These are phyloP conservation scores for Xanthoceras sorbifolium DNA, from an alignment of 345 rosid species.

Conservation along the genomic window DNA sequence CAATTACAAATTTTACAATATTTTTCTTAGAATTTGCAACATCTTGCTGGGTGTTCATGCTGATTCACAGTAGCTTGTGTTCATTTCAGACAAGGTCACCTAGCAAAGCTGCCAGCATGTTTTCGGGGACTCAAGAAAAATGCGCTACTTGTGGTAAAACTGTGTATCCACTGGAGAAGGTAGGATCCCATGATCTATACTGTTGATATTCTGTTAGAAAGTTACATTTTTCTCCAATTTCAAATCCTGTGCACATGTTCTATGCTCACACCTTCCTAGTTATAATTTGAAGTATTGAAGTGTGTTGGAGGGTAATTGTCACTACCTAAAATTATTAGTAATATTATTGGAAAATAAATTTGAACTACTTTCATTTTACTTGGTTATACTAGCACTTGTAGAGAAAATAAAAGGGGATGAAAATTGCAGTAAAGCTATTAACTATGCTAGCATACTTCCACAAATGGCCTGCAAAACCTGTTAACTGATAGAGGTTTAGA, in stretches of 20 bases:
- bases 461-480: background rate
- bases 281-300: background rate
- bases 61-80: conserved; percentile 32
- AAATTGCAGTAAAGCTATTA: background rate
- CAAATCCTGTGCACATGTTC: background rate
- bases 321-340: background rate
- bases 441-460: background rate
- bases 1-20: conserved; percentile 11
- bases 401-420: background rate
- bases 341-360: background rate
- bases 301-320: background rate
- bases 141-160: conserved; percentile 97
- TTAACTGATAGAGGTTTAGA: background rate
- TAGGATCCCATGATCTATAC: conserved; percentile 22
- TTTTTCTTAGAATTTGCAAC: background rate
- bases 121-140: conserved; percentile 96
- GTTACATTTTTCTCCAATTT: background rate
- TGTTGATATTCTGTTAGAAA: background rate
- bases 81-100: conserved; percentile 84
- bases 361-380: background rate
- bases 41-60: conserved; percentile 10
- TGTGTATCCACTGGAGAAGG: conserved; percentile 98
- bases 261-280: background rate
- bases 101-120: conserved; percentile 93
- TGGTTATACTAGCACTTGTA: background rate